phyloP scores from a whole-genome alignment of 148 eudicot genomes.

The Simmondsia chinensis region DNA sequence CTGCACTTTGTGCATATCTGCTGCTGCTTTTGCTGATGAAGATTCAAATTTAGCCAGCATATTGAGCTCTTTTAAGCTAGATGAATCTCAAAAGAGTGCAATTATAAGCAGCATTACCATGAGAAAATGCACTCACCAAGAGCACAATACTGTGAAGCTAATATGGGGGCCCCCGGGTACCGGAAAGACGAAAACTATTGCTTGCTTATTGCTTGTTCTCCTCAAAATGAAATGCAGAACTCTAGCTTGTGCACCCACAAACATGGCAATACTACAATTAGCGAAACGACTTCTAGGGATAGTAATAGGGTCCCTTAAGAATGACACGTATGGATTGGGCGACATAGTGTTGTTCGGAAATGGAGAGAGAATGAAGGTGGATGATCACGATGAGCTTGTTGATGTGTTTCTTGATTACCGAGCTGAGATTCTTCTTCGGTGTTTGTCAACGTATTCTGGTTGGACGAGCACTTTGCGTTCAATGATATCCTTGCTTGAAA shows the following conservation, averaged over 20 bases:
- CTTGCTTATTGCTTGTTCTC: slow-evolving; percentile 23
- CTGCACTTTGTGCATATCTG: no score
- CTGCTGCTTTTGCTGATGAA: no score
- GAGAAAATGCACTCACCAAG: slow-evolving; percentile 12
- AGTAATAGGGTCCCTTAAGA: background rate
- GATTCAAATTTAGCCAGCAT: no score
- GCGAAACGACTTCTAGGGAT: slow-evolving; percentile 23
- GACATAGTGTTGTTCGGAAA: slow-evolving; percentile 34
- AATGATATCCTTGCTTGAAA: slow-evolving; percentile 32
- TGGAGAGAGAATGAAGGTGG: slow-evolving; percentile 25
- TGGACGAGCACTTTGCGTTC: slow-evolving; percentile 23
- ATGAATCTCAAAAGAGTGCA: slow-evolving; percentile 20
- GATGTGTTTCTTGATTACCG: slow-evolving; percentile 30
- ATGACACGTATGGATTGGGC: slow-evolving; percentile 23
- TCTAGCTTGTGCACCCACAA: slow-evolving; percentile 56
- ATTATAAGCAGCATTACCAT: slow-evolving; percentile 8
- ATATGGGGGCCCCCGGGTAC: slow-evolving; percentile 78
- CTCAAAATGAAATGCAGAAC: slow-evolving; percentile 31
- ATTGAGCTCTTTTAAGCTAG: no score
- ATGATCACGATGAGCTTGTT: slow-evolving; percentile 22
- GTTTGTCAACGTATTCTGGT: slow-evolving; percentile 20
- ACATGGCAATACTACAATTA: slow-evolving; percentile 45
- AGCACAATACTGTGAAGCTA: slow-evolving; percentile 29
- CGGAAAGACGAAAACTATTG: slow-evolving; percentile 52
- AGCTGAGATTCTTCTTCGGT: slow-evolving; percentile 6